A percentile compares a stretch with the other conserved stretches of the same genome.
Evolutionary conservation across 2,329 filamentous ascomycete genomes (phyloP).

Genomic region (Hansfordia pulvinata): DNA sequence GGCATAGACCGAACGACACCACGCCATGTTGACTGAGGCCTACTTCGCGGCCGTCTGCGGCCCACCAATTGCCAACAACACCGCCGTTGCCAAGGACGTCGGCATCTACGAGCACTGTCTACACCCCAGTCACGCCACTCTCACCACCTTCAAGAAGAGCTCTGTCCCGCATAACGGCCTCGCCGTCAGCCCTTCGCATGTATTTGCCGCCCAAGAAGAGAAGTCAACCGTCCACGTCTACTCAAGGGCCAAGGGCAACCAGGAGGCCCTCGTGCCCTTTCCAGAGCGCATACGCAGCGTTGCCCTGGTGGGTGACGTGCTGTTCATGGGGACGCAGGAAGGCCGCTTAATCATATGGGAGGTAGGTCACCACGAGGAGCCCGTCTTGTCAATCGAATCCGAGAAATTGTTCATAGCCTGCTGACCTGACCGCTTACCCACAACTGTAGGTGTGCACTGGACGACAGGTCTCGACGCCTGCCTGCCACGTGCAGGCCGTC

Average conservation of each 20-base stretch:
- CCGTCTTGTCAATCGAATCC: too few relatives aligned
- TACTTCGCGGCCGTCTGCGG: conserved; percentile 46
- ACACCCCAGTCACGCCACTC: conserved; percentile 63
- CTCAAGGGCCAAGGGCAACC: conserved; percentile 66
- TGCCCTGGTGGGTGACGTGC: conserved; percentile 55
- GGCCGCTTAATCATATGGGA: conserved; percentile 89
- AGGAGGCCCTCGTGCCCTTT: conserved; percentile 81
- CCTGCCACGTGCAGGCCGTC: conserved; percentile 68
- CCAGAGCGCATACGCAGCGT: conserved; percentile 74
- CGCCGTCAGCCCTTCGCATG: conserved; percentile 66
- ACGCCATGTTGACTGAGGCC: conserved; percentile 49
- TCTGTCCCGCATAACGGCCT: conserved; percentile 66
- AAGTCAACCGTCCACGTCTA: conserved; percentile 94
- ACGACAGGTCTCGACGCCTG: conserved; percentile 59
- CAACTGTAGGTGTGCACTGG: conserved; percentile 53
- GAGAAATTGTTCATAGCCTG: too few relatives aligned
- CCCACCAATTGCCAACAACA: conserved; percentile 44
- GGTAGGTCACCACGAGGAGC: conserved; percentile 32
- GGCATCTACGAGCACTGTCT: conserved; percentile 79
- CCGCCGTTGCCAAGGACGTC: conserved; percentile 59
- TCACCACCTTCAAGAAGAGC: conserved; percentile 82
- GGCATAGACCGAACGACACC: too few relatives aligned
- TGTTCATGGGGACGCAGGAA: conserved; percentile 71
- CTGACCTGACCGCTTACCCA: conserved; percentile 3
- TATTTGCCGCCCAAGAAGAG: conserved; percentile 83